Evolutionary conservation across 2,329 filamentous ascomycete genomes (phyloP), one percentile per base, ranked within the genome.

Genomic region (Fusarium mundagurra): DNA sequence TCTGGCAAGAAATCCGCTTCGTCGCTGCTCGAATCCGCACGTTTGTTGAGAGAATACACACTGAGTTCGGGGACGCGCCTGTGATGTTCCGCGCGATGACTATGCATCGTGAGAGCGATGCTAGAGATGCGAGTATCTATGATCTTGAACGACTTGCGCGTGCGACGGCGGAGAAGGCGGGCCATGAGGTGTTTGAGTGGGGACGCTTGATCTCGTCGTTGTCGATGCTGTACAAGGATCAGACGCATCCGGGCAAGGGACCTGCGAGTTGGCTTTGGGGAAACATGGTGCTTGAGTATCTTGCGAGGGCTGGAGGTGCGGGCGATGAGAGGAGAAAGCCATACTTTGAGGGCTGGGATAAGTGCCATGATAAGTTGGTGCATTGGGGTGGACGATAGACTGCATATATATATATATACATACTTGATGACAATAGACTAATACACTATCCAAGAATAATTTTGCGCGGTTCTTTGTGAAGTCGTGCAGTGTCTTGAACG

Each of bases 221-320:
- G 11, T 70, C 72, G 18, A 75, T 75, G 72, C 55, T 75, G 51
- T 75, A 75, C 50, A 75, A 75, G 51, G 72, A 75, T n/a, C 57
- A 73, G 65, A 75, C 72, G 31, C 72, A 75, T 12, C 67, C 72
- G 2, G 73, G 72, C 13, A 72, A 57, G 38, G 73, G 73, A 3
- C 65, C 72, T 11, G 73, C 72, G n/a, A 75, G 73, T 55, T 75
- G 73, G 73, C 72, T 75, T 20, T 75, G 73, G 73, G 73, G 69
- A 1, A 72, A 75, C 11, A 75, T 75, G 73, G 60, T 75, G 20
- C 69, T 75, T 7, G 73, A 75, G 50, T 75, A 75, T 29, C 72
- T 75, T 16, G 73, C 73, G 11, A 55, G 73, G 6, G 48, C 57
- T 8, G 73, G 69, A 3, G 69, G 39, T 3, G 59, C 47, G 27